Conservation (phyloP, 164 flowering plant genomes). For the Annona cherimola region DNA sequence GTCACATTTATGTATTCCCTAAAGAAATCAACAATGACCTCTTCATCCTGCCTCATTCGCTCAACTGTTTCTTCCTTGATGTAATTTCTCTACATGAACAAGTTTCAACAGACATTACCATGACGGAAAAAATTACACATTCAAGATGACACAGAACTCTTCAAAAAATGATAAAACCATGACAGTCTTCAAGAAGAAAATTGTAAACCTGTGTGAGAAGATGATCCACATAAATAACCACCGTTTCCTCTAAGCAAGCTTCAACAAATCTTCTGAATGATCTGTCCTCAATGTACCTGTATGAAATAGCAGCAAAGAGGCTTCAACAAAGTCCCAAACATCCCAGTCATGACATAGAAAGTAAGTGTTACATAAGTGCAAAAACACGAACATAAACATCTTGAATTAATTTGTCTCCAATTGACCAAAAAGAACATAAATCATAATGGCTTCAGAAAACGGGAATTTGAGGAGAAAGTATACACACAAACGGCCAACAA, state of each 20-base stretch:
- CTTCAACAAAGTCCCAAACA: neutral
- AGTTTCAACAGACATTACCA: slow-evolving; percentile 4
- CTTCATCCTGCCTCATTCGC: slow-evolving; percentile 93
- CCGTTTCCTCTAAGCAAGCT: slow-evolving; percentile 91
- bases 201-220: slow-evolving; percentile 71
- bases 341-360: neutral
- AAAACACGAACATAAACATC: neutral
- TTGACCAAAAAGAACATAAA: too few species aligned
- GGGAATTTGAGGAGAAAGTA: neutral
- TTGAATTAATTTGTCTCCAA: too few species aligned
- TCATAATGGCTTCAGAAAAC: too few species aligned
- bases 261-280: slow-evolving; percentile 94
- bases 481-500: neutral
- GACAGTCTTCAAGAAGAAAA: neutral
- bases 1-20: slow-evolving; percentile 81
- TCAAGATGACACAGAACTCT: neutral
- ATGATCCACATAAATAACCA: slow-evolving; percentile 91
- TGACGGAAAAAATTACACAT: neutral
- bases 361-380: neutral
- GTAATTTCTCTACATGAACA: slow-evolving; percentile 55
- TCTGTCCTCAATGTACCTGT: slow-evolving; percentile 92
- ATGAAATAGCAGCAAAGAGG: neutral
- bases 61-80: slow-evolving; percentile 98
- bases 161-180: neutral
- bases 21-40: slow-evolving; percentile 85